Percentiles rank a stretch among this genome's conserved stretches.
Evolutionary conservation across 2,329 filamentous ascomycete genomes (phyloP).

Genomic region (Alternaria dauci): DNA sequence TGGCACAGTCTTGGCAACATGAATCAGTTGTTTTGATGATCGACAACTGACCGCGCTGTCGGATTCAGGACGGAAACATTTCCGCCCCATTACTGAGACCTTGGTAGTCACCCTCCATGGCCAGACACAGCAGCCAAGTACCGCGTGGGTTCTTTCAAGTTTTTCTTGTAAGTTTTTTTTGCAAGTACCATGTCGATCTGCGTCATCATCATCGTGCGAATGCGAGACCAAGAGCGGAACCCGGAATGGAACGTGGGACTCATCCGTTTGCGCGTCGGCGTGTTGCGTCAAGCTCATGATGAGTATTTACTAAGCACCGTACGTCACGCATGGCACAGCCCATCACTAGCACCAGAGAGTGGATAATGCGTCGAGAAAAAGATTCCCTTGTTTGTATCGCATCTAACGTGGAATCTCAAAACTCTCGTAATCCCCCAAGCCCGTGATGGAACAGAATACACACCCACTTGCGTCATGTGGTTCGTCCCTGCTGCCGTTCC

Average conservation of each 20-base stretch:
- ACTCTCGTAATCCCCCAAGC: not conserved
- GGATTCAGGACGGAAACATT: not conserved
- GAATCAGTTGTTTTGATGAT: not conserved
- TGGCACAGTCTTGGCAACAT: not conserved
- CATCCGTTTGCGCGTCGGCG: not conserved
- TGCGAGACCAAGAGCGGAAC: not conserved
- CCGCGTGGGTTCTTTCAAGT: not conserved
- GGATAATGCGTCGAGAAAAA: not conserved
- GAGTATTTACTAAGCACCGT: not conserved
- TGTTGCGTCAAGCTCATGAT: not conserved
- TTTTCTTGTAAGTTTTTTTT: no score
- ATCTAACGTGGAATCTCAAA: not conserved
- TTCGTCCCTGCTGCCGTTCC: accelerated
- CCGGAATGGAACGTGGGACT: not conserved
- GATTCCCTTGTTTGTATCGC: not conserved
- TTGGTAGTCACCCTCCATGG: not conserved
- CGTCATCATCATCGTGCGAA: not conserved
- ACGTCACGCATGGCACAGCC: not conserved
- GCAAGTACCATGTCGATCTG: no score
- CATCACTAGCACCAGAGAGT: not conserved
- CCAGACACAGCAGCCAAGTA: not conserved
- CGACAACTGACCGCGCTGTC: not conserved
- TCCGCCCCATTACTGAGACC: not conserved
- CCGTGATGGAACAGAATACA: not conserved
- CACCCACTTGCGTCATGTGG: accelerated